Evolutionary conservation across 768 basidiomycete species (phyloP).

Genomic region (Mycena rosella): DNA sequence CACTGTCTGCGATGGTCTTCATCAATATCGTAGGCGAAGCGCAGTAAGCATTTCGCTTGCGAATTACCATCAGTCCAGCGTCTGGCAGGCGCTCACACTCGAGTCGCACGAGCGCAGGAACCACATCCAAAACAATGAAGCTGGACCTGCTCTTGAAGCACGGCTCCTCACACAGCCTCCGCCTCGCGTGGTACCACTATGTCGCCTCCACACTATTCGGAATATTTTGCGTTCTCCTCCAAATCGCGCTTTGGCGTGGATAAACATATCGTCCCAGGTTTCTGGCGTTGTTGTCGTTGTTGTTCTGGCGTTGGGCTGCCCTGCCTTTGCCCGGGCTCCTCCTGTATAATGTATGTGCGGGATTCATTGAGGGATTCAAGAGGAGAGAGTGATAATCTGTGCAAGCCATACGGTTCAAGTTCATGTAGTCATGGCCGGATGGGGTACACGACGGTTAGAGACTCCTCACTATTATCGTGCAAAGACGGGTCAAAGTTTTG

Average conservation of each 20-base stretch:
- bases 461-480: background rate
- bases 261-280: slow-evolving; percentile 11
- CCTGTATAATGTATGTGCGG: background rate
- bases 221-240: slow-evolving; percentile 10
- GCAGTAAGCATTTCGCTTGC: background rate
- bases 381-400: too few species aligned
- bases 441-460: background rate
- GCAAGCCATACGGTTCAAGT: too few species aligned
- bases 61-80: too few species aligned
- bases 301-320: slow-evolving; percentile 21
- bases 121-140: background rate
- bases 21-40: slow-evolving; percentile 16
- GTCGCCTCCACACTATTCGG: slow-evolving; percentile 10
- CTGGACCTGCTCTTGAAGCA: background rate
- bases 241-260: slow-evolving; percentile 24
- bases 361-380: background rate
- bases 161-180: slow-evolving; percentile 13
- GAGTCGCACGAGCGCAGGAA: background rate
- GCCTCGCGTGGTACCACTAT: slow-evolving; percentile 12
- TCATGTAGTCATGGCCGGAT: too few species aligned
- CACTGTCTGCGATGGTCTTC: slow-evolving; percentile 17
- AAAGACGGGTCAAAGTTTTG: too few species aligned
- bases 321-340: slow-evolving; percentile 13
- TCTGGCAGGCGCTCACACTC: too few species aligned
- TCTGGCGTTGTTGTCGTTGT: slow-evolving; percentile 6